A percentile compares a stretch with the other conserved stretches of the same genome.
phyloP scores from a whole-genome alignment of 1,284 basidiomycete species.

The Leccinum solheimii region DNA sequence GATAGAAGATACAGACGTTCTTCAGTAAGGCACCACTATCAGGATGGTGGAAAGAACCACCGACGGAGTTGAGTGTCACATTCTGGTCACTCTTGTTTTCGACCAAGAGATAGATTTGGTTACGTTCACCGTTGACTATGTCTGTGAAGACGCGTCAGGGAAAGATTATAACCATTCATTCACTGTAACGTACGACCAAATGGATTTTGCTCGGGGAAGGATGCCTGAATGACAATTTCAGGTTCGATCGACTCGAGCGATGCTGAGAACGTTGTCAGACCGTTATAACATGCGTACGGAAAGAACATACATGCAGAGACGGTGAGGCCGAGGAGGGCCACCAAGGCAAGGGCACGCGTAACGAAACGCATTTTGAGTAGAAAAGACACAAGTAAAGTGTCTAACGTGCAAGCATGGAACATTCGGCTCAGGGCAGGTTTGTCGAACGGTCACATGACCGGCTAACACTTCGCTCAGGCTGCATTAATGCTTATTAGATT shows the following conservation, averaged over 20 bases:
- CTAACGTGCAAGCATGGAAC: slow-evolving; percentile 11
- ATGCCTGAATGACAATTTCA: slow-evolving; percentile 61
- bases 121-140: slow-evolving; percentile 84
- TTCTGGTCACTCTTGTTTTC: slow-evolving; percentile 78
- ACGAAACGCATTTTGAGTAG: slow-evolving; percentile 27
- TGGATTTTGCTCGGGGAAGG: slow-evolving; percentile 75
- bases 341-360: slow-evolving; percentile 16
- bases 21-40: slow-evolving; percentile 68
- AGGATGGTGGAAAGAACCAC: slow-evolving; percentile 72
- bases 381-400: background rate
- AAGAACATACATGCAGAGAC: slow-evolving; percentile 28
- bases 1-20: slow-evolving; percentile 55
- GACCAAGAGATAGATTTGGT: slow-evolving; percentile 64
- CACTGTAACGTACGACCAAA: slow-evolving; percentile 71
- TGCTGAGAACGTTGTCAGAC: slow-evolving; percentile 18
- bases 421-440: slow-evolving; percentile 27
- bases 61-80: slow-evolving; percentile 69
- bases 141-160: slow-evolving; percentile 46
- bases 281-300: too few species aligned
- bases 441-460: slow-evolving; percentile 19
- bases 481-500: background rate
- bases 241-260: slow-evolving; percentile 37
- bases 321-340: slow-evolving; percentile 22
- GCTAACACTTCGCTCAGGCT: background rate
- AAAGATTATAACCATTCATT: background rate